Evolutionary conservation across 352 stramenopile genomes (phyloP).

Genomic region (Globisporangium recalcitrans): DNA sequence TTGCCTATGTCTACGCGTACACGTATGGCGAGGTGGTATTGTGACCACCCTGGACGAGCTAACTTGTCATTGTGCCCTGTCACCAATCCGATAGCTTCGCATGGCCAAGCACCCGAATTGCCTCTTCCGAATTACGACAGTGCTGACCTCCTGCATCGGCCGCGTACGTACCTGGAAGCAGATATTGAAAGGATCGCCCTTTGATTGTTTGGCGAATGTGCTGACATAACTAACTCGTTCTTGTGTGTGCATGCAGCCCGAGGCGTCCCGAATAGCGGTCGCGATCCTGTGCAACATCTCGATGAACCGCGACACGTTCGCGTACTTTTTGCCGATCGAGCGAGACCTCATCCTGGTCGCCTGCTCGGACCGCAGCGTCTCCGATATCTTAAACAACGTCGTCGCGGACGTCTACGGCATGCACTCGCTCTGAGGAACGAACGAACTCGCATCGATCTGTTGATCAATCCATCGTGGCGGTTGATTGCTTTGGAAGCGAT

Average conservation of each 20-base stretch:
- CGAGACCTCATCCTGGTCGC: conserved; percentile 67
- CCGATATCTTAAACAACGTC: conserved; percentile 78
- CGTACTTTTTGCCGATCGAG: conserved; percentile 77
- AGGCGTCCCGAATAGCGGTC: conserved; percentile 69
- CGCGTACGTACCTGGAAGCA: conserved; percentile 31
- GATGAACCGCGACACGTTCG: conserved; percentile 70
- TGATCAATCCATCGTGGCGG: background rate
- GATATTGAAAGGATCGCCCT: background rate
- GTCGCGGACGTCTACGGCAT: conserved; percentile 79
- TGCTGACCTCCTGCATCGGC: conserved; percentile 66
- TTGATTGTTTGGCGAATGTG: conserved; percentile 8
- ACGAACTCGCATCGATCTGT: too few species aligned
- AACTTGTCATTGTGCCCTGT: background rate
- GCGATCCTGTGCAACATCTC: conserved; percentile 68
- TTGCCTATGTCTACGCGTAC: background rate
- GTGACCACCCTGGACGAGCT: background rate
- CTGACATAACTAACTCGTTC: background rate
- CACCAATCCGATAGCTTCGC: conserved; percentile 30
- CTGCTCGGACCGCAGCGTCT: conserved; percentile 70
- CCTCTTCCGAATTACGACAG: conserved; percentile 40
- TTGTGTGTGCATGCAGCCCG: conserved; percentile 32
- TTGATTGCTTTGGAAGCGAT: background rate
- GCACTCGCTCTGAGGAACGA: conserved; percentile 55
- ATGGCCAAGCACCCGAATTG: conserved; percentile 65
- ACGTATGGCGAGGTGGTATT: background rate